phyloP scores from a whole-genome alignment of 805 yeast genomes.

The Clavispora phyllophila region DNA sequence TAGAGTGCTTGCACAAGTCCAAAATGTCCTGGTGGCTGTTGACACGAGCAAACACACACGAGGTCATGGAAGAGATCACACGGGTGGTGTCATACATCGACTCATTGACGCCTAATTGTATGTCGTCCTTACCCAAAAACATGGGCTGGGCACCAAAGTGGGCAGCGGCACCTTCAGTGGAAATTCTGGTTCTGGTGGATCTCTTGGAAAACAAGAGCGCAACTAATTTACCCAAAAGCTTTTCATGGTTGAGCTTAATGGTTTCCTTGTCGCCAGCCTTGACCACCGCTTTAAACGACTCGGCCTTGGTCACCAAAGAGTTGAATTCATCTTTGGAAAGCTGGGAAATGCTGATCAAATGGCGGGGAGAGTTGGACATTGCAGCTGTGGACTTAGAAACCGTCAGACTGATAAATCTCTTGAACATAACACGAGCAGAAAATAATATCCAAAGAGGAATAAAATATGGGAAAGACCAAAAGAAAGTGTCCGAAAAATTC shows the following conservation, averaged over 20 bases:
- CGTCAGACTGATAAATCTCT: slow-evolving; percentile 8
- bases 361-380: slow-evolving; percentile 42
- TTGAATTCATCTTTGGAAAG: slow-evolving; percentile 67
- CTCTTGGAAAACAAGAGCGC: slow-evolving; percentile 86
- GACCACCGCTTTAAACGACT: slow-evolving; percentile 57
- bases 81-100: slow-evolving; percentile 81
- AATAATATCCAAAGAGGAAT: background rate
- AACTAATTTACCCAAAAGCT: slow-evolving; percentile 74
- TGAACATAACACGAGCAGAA: slow-evolving; percentile 8
- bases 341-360: slow-evolving; percentile 78
- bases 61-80: slow-evolving; percentile 91
- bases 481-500: background rate
- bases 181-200: slow-evolving; percentile 91
- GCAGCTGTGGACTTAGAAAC: slow-evolving; percentile 2
- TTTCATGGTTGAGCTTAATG: slow-evolving; percentile 34
- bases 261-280: slow-evolving; percentile 44
- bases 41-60: slow-evolving; percentile 97
- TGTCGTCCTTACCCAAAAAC: slow-evolving; percentile 95
- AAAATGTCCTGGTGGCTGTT: slow-evolving; percentile 77
- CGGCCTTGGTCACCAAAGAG: slow-evolving; percentile 69
- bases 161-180: slow-evolving; percentile 89
- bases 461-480: background rate
- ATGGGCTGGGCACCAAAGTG: slow-evolving; percentile 94
- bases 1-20: slow-evolving; percentile 69
- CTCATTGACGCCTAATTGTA: slow-evolving; percentile 95